Conservation (phyloP, 805 yeast species). For the Saccharomycopsis sp. region DNA sequence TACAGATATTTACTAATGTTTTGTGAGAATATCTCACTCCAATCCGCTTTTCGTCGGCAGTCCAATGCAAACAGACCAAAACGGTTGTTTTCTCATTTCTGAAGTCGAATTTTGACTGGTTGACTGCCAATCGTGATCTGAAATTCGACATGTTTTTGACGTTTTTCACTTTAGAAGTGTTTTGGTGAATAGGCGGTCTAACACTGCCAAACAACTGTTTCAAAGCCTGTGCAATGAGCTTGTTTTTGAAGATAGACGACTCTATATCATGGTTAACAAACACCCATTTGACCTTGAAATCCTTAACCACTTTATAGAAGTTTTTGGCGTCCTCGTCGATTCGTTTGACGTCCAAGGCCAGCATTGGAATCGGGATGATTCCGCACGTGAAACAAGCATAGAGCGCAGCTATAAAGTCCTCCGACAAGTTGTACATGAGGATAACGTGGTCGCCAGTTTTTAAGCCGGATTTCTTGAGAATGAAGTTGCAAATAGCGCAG, state of each 20-base stretch:
- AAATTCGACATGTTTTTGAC: constrained; percentile 22
- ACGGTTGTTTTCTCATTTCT: constrained; percentile 42
- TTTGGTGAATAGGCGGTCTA: constrained; percentile 50
- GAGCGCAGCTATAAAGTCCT: constrained; percentile 76
- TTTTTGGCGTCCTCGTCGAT: constrained; percentile 69
- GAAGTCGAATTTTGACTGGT: constrained; percentile 28
- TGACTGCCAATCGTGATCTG: constrained; percentile 19
- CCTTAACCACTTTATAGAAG: constrained; percentile 56
- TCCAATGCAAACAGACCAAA: constrained; percentile 61
- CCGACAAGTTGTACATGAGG: constrained; percentile 79
- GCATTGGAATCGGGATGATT: constrained; percentile 66
- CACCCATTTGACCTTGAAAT: constrained; percentile 63
- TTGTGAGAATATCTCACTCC: constrained; percentile 50
- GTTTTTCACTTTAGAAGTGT: constrained; percentile 53
- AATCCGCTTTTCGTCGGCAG: constrained; percentile 62
- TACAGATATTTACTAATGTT: constrained; percentile 70
- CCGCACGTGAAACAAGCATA: constrained; percentile 86
- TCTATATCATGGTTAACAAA: constrained; percentile 78
- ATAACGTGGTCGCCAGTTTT: constrained; percentile 68
- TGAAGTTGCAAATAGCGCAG: constrained; percentile 65
- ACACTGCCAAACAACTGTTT: constrained; percentile 36
- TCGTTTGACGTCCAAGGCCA: constrained; percentile 61
- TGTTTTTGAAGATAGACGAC: constrained; percentile 50
- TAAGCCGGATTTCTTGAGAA: constrained; percentile 59
- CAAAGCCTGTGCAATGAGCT: constrained; percentile 53